Base-by-base conservation (phyloP, 2,329 filamentous ascomycete species). In the Penicillium sp. region DNA sequence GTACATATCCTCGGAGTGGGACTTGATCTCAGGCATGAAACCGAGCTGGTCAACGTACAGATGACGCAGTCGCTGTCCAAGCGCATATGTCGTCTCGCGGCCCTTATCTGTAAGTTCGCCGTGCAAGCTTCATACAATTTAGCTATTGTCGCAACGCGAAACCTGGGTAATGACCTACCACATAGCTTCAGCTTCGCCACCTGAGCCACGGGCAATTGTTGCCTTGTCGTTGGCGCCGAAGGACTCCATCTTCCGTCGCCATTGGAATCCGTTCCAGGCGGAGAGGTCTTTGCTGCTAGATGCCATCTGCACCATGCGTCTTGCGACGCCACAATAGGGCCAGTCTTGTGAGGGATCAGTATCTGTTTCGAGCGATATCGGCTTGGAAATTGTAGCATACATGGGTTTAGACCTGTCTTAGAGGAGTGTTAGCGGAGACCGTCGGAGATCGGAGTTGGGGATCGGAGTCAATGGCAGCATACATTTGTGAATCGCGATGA, bases 261-360 rank as follows among this genome's bases (percentile, higher is more conserved):
- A 88, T 63, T 81, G 78, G 55, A 88, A 76, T 1, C 76, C 75
- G 62, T 85, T 81, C 83, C 83, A 88, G 48, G 75, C 69, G 34
- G 73, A 77, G 55, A 75, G 73, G 66, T 80, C 80, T 52, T 80
- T 79, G 43, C 76, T 81, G 38, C 76, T 77, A 59, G 84, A 77
- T 22, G 87, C 80, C 55, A 84, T 80, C 55, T 83, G 83, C 24
- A 80, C 84, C 69, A 97, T 82, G 61, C 88, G 86, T 55, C 85
- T 83, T 21, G 89, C 89, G 51, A 87, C 84, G 60, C 84, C 83
- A 76, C 94, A 99, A 75, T 97, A 97, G 1, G 94, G 91, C 94
- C 94, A 99, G 74, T 86, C 81, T 80, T 45, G 5, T n/a, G 22
- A 22, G 18, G 63, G 52, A 50, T 70, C 61, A 57, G 66, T 55